Base-by-base conservation (phyloP, 1,284 basidiomycete genomes). In the Malassezia globosa region DNA sequence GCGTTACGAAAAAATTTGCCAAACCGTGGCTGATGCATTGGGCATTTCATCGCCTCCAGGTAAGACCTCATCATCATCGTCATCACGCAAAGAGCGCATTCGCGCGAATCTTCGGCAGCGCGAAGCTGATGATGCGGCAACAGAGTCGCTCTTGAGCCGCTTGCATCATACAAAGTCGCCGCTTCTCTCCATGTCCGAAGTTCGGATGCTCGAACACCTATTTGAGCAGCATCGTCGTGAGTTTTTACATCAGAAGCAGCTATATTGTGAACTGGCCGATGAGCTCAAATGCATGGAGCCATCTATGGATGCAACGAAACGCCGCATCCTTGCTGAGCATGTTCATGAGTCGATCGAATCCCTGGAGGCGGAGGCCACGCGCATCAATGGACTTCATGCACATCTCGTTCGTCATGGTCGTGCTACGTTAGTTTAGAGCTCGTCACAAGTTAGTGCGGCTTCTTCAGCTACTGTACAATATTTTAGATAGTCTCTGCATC, bases 181-280 rank as follows among this genome's bases (percentile, higher is more conserved):
- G 6, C 18, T 31, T 16, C 33, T 45, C 21, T 23, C 33, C 7
- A 16, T 6, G 14, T 7, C 25, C 22, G 50, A 52, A 29, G 16
- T 52, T 23, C 44, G 45, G 21, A 19, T 47, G 38, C 40, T 52
- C 24, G 50, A 52, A 40, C 50, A 46, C 36, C 26, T 47, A 21
- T 52, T 47, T 27, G 50, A 56, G 19, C 61, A 69, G 41, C 64
- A 70, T 41, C 48, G 60, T 46, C 63, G 66, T 37, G 67, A 70
- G 42, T 70, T 70, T 36, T 14, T 63, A 14, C 67, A 69, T 41
- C 60, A 63, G 25, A 46, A 61, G 4, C 53, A 57, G 56, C 55
- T 67, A 11, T 70, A 69, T 41, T 46, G 55, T 2, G 66, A 70
- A 39, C 57, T 70, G 16, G 67, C 67, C 2, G 67, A 70, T 34